These are phyloP conservation scores for Gnetum montanum DNA, from an alignment of 75 land plant species.

Conservation along the genomic window DNA sequence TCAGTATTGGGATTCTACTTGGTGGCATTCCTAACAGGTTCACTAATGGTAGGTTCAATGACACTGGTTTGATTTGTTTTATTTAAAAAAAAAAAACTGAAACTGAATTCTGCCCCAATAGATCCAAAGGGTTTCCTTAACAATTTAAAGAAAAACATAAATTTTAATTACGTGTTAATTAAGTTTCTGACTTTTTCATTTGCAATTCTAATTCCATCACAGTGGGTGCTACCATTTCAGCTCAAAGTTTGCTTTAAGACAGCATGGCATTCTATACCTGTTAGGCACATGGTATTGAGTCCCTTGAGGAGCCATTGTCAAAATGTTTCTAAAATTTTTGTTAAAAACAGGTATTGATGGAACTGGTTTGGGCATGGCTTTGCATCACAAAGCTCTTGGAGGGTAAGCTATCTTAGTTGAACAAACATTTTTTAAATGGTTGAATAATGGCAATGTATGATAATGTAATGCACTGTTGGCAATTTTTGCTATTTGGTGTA, in stretches of 20 bases:
- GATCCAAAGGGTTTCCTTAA: not conserved
- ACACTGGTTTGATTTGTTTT: too few relatives aligned
- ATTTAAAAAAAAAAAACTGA: too few relatives aligned
- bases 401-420: constrained; percentile 27
- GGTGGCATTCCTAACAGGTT: too few relatives aligned
- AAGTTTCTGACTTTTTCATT: not conserved
- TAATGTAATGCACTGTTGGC: not conserved
- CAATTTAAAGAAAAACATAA: not conserved
- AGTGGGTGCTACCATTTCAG: too few relatives aligned
- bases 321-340: not conserved
- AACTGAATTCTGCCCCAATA: too few relatives aligned
- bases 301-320: not conserved
- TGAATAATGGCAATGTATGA: not conserved
- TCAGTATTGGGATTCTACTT: too few relatives aligned
- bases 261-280: not conserved
- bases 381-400: constrained; percentile 56
- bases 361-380: constrained; percentile 61
- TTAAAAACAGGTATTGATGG: constrained; percentile 66
- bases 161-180: not conserved
- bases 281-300: not conserved
- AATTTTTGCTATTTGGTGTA: constrained; percentile 12
- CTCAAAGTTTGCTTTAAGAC: too few relatives aligned
- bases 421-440: not conserved
- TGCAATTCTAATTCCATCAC: too few relatives aligned
- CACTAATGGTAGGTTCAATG: too few relatives aligned